Conservation (phyloP, 2,329 filamentous ascomycete species). For the Sporothrix dimorphospora region DNA sequence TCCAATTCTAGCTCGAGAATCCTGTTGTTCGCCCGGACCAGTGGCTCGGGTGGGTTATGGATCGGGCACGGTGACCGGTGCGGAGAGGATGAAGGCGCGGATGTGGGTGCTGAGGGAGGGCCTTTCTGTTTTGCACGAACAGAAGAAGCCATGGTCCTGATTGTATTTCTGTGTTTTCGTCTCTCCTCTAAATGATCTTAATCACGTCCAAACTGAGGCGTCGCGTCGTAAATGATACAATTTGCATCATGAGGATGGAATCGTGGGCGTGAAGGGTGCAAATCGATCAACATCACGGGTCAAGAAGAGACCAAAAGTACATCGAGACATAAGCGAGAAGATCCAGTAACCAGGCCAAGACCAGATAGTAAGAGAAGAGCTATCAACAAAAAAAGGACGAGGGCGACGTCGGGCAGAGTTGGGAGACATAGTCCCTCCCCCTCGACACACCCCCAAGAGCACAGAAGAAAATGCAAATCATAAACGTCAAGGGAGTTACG, state of each 20-base stretch:
- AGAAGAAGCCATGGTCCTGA: not conserved
- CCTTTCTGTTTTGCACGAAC: not conserved
- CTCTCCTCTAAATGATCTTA: not conserved
- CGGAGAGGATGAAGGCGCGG: not conserved
- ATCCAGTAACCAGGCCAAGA: not conserved
- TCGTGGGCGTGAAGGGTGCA: not conserved
- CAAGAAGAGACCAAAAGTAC: not conserved
- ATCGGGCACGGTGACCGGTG: constrained; percentile 13
- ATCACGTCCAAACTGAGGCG: not conserved
- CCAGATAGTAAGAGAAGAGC: not conserved
- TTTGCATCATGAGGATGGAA: not conserved
- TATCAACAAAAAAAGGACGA: not conserved
- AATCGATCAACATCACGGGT: not conserved
- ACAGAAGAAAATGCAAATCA: not conserved
- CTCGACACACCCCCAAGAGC: not conserved
- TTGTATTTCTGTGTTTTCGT: not conserved
- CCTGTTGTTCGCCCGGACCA: not conserved
- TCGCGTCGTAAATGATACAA: not conserved
- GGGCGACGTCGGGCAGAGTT: not conserved
- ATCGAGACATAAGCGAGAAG: not conserved
- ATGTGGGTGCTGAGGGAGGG: too few relatives aligned
- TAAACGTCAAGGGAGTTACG: not conserved
- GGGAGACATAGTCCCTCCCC: not conserved
- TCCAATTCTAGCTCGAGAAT: too few relatives aligned
- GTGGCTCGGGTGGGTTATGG: constrained; percentile 4